Base-by-base conservation (phyloP, 768 basidiomycete species). In the Crassisporium funariophilum region DNA sequence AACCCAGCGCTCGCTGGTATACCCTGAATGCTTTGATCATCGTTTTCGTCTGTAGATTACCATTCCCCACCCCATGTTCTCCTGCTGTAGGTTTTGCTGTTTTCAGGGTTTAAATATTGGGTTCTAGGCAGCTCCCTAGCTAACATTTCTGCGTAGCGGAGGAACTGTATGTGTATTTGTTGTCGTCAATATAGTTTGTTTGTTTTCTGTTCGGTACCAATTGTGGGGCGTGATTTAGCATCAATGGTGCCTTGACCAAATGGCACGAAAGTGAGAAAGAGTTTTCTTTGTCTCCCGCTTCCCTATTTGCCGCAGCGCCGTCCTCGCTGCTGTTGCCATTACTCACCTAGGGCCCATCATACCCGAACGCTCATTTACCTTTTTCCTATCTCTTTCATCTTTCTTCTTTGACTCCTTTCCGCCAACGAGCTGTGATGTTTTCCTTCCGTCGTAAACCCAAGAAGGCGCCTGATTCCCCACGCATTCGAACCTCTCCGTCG, bases 401-500 rank as follows among this genome's bases (percentile, higher is more conserved):
- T 41, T 35, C 51, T 39, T 40, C 46, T 37, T 31, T 43, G 41
- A 53, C 39, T 40, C 43, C 41, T 55, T 55, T 54, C 53, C 49
- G 41, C 56, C 47, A 45, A 46, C 44, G 46, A 47, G 49, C 53
- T 54, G 48, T 52, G 46, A 90, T 90, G 86, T 89, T 88, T 65
- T 83, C 82, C 42, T 84, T 86, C 59, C 83, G 87, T 50, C 82
- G 86, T 57, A 88, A 83, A 65, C 73, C 79, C 48, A 82, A 74
- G 72, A 73, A 76, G 68, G 67, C 64, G 57, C 70, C 76, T 57
- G 66, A 74, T 33, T 54, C 68, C 1, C 68, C 74, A 25, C 68
- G 70, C 50, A 74, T 91, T 42, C 84, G 82, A 58, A 75, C 82
- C n/a, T 88, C 87, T 31, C 86, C 88, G 6, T 91, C 89, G 40